Percentiles rank a stretch among this genome's conserved stretches.
Evolutionary conservation across 495 filamentous ascomycete species (phyloP).

Genomic region (Podospora sp.): DNA sequence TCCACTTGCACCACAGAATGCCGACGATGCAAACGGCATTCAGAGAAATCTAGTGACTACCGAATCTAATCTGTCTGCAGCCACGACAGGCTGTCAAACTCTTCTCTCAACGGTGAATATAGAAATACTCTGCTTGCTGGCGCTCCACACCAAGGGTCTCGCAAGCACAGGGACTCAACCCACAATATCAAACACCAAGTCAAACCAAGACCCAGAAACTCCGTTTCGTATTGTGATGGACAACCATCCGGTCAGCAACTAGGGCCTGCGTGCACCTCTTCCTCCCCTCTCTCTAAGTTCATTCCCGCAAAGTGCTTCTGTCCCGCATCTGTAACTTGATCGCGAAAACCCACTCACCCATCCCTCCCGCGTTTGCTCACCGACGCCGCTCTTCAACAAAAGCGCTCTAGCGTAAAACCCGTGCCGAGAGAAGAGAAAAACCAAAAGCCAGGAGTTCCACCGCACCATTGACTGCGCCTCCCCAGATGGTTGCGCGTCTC

Average conservation of each 20-base stretch:
- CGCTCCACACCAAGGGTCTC: too few species aligned
- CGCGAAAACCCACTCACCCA: background rate
- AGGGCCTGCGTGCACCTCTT: background rate
- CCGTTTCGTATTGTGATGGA: background rate
- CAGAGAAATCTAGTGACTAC: background rate
- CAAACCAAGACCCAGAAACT: background rate
- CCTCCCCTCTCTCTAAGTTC: background rate
- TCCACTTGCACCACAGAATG: background rate
- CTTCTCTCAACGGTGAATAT: background rate
- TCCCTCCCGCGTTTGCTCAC: background rate
- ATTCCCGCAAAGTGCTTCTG: background rate
- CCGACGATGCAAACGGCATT: background rate
- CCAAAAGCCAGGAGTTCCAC: background rate
- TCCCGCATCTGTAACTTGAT: background rate
- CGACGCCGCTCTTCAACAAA: background rate
- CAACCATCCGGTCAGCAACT: background rate
- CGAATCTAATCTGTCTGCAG: background rate
- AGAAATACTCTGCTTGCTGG: background rate
- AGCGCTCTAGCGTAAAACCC: background rate
- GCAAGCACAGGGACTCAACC: background rate
- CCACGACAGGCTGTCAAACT: background rate
- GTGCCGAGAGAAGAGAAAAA: background rate
- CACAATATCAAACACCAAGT: background rate
- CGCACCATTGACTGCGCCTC: background rate
- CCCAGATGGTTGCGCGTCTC: constrained; percentile 1